Percentiles rank a stretch among this genome's conserved stretches.
phyloP scores from a whole-genome alignment of 257 asterid species.

The Cinchona pubescens region DNA sequence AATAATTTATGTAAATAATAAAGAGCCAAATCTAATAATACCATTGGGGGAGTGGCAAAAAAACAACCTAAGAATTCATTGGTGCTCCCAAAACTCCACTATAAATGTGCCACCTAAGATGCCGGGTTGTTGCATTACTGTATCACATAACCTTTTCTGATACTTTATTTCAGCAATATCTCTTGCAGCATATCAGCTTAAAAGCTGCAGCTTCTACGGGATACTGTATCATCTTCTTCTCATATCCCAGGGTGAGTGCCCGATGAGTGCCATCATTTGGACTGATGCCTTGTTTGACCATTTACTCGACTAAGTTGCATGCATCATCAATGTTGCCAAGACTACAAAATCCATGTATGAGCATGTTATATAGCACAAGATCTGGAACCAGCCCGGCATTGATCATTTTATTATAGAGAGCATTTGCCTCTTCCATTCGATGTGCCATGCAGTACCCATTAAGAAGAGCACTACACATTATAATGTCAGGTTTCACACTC shows the following conservation, averaged over 20 bases:
- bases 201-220: constrained; percentile 17
- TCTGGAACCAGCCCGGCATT: constrained; percentile 27
- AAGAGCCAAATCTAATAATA: neutral
- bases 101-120: neutral
- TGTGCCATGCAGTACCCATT: constrained; percentile 20
- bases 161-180: constrained; percentile 8
- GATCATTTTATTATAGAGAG: constrained; percentile 20
- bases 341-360: constrained; percentile 30
- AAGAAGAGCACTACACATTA: constrained; percentile 26
- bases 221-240: constrained; percentile 16
- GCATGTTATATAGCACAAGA: constrained; percentile 26
- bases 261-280: constrained; percentile 24
- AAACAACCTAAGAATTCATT: neutral
- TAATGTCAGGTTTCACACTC: constrained; percentile 25
- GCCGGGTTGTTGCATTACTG: neutral
- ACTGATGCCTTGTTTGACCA: constrained; percentile 21
- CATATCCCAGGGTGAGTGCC: constrained; percentile 22
- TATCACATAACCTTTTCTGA: neutral
- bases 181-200: constrained; percentile 25
- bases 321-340: constrained; percentile 16
- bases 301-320: constrained; percentile 13
- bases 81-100: neutral
- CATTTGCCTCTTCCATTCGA: constrained; percentile 24
- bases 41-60: neutral
- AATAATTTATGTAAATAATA: neutral